These are phyloP conservation scores for Dipodascus geniculatus DNA, from an alignment of 805 yeast species.

Conservation along the genomic window DNA sequence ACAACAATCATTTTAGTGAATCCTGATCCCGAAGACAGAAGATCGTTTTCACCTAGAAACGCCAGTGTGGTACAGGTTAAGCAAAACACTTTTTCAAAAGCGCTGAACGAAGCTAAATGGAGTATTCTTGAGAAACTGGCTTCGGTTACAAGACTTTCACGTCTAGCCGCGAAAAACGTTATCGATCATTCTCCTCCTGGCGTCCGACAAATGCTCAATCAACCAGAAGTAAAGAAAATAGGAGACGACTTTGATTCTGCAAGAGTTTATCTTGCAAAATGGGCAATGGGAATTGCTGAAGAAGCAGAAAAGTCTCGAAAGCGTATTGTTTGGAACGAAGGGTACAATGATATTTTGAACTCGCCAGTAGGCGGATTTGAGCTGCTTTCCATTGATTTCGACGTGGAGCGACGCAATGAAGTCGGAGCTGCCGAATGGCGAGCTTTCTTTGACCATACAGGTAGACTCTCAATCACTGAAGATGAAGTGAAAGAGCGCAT, in stretches of 20 bases:
- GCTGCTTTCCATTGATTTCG: constrained; percentile 30
- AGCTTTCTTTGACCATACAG: constrained; percentile 67
- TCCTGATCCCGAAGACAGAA: constrained; percentile 57
- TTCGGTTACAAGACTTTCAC: constrained; percentile 51
- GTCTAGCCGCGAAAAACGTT: constrained; percentile 50
- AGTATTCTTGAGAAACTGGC: constrained; percentile 76
- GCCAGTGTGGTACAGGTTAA: constrained; percentile 30
- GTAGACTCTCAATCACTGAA: constrained; percentile 60
- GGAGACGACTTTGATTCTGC: constrained; percentile 93
- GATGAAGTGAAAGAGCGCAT: constrained; percentile 71
- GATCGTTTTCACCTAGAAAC: constrained; percentile 41
- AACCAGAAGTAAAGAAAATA: constrained; percentile 70
- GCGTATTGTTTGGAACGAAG: constrained; percentile 27
- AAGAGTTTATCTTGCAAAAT: constrained; percentile 80
- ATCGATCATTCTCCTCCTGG: constrained; percentile 46
- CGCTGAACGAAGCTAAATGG: constrained; percentile 72
- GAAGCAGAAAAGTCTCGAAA: constrained; percentile 57
- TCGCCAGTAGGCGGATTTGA: constrained; percentile 31
- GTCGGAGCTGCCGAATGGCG: constrained; percentile 72
- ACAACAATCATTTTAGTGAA: constrained; percentile 63
- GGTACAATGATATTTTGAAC: constrained; percentile 20
- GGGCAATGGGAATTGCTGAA: constrained; percentile 92
- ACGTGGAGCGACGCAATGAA: constrained; percentile 54
- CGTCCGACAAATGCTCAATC: constrained; percentile 46
- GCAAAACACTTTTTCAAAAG: constrained; percentile 30